Conservation (phyloP, 352 stramenopile species). For the Globisporangium yorkense region DNA sequence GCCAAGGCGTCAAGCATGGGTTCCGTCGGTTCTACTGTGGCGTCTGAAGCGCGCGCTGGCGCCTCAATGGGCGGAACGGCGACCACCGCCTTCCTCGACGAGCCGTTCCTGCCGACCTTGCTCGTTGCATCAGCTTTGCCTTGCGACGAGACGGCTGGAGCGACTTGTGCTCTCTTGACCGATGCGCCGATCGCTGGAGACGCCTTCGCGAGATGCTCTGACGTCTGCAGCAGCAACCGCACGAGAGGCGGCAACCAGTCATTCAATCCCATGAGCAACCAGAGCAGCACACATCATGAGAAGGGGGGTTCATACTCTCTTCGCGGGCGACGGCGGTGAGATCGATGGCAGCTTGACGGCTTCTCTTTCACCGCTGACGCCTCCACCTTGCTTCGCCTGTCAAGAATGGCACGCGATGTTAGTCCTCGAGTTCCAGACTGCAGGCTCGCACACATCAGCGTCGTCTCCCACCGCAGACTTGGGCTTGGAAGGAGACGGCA, state of each 20-base stretch:
- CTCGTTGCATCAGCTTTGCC: conserved; percentile 3
- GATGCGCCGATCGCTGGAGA: not conserved
- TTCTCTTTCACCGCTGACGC: conserved; percentile 19
- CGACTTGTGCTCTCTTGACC: not conserved
- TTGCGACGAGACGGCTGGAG: not conserved
- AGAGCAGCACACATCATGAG: no score
- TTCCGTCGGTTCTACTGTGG: not conserved
- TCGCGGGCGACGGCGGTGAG: conserved; percentile 18
- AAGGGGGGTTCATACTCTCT: conserved; percentile 19
- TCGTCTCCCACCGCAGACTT: not conserved
- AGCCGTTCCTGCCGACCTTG: not conserved
- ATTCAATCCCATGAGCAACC: not conserved
- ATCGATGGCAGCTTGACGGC: conserved; percentile 40
- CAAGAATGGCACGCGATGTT: not conserved
- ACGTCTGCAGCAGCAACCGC: not conserved
- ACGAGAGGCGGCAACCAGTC: not conserved
- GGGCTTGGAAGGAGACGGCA: conserved; percentile 4
- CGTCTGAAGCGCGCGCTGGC: not conserved
- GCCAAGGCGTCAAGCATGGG: not conserved
- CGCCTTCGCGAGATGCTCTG: not conserved
- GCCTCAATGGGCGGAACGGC: not conserved
- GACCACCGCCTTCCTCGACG: not conserved
- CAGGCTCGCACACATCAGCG: no score
- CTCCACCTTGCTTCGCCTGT: conserved; percentile 10
- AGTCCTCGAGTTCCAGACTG: no score